These are phyloP conservation scores for Hypoxylon sp. DNA, from an alignment of 2,329 filamentous ascomycete genomes.

Conservation along the genomic window DNA sequence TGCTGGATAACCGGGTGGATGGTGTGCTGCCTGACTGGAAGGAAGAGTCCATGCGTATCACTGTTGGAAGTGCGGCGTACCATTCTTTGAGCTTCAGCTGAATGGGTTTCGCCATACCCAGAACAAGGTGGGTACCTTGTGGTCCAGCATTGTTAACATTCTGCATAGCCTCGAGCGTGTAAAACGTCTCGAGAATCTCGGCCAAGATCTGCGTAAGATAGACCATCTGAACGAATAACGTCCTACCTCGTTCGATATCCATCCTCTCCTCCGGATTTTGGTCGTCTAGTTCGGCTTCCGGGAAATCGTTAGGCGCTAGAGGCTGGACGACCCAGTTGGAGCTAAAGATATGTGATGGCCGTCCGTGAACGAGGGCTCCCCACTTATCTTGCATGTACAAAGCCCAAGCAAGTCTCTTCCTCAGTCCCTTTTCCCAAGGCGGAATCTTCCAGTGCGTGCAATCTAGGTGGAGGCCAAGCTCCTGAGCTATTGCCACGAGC, in stretches of 20 bases:
- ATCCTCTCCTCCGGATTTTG: slow-evolving; percentile 71
- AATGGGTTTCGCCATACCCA: slow-evolving; percentile 83
- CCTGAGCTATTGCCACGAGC: slow-evolving; percentile 86
- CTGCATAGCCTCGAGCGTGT: slow-evolving; percentile 81
- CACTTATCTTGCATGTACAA: slow-evolving; percentile 95
- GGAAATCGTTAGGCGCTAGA: slow-evolving; percentile 69
- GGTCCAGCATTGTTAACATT: slow-evolving; percentile 74
- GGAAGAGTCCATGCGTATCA: slow-evolving; percentile 75
- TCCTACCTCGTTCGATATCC: slow-evolving; percentile 75
- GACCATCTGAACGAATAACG: slow-evolving; percentile 82
- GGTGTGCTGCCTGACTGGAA: slow-evolving; percentile 58
- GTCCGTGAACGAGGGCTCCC: slow-evolving; percentile 79
- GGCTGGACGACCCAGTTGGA: slow-evolving; percentile 76
- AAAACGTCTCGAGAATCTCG: slow-evolving; percentile 86
- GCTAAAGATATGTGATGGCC: slow-evolving; percentile 73
- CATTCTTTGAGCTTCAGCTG: slow-evolving; percentile 87
- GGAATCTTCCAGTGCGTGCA: slow-evolving; percentile 90
- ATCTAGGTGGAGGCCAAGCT: slow-evolving; percentile 89
- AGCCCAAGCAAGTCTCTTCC: slow-evolving; percentile 90
- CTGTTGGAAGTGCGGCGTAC: slow-evolving; percentile 77
- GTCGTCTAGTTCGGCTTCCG: slow-evolving; percentile 75
- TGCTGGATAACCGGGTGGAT: slow-evolving; percentile 67
- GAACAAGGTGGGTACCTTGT: slow-evolving; percentile 78
- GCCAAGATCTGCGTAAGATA: slow-evolving; percentile 80
- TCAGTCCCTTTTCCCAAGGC: slow-evolving; percentile 85